These are phyloP conservation scores for Barbatosphaeria neglecta DNA, from an alignment of 495 filamentous ascomycete genomes.

Conservation along the genomic window DNA sequence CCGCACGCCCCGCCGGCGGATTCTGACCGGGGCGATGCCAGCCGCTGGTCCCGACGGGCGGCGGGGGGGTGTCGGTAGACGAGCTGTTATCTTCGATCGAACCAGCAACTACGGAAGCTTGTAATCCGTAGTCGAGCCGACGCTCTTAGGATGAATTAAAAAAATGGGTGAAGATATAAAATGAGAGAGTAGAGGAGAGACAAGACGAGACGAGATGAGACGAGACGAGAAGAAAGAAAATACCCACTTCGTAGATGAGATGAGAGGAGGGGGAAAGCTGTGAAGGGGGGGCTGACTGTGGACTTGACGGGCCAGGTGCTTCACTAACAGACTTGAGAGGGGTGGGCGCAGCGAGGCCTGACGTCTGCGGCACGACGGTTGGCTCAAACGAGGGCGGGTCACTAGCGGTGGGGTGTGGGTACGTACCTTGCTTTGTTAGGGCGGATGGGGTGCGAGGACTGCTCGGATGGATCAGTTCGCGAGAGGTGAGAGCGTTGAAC, in stretches of 20 bases:
- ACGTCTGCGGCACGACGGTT: not conserved
- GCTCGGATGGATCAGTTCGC: constrained; percentile 22
- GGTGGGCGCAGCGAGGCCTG: not conserved
- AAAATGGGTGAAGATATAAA: too few species aligned
- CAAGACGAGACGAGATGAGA: too few species aligned
- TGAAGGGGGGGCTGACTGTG: too few species aligned
- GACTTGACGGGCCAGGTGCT: not conserved
- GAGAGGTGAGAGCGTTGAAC: constrained; percentile 16
- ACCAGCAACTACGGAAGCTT: not conserved
- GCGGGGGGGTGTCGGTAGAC: not conserved
- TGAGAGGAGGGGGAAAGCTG: too few species aligned
- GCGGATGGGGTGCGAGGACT: constrained; percentile 9
- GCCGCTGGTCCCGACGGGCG: too few species aligned
- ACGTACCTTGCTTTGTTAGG: not conserved
- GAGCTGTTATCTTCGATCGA: not conserved
- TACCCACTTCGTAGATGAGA: too few species aligned
- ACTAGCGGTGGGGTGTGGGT: not conserved
- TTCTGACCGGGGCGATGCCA: not conserved
- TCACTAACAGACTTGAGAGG: not conserved
- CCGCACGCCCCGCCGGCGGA: constrained; percentile 18
- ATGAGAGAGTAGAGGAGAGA: too few species aligned
- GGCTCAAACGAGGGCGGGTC: not conserved
- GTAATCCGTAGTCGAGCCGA: too few species aligned
- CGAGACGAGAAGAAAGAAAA: too few species aligned
- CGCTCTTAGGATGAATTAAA: too few species aligned